A percentile compares a stretch with the other conserved stretches of the same genome.
Conservation (phyloP, 257 asterid species). For the Jacaranda mimosifolia region DNA sequence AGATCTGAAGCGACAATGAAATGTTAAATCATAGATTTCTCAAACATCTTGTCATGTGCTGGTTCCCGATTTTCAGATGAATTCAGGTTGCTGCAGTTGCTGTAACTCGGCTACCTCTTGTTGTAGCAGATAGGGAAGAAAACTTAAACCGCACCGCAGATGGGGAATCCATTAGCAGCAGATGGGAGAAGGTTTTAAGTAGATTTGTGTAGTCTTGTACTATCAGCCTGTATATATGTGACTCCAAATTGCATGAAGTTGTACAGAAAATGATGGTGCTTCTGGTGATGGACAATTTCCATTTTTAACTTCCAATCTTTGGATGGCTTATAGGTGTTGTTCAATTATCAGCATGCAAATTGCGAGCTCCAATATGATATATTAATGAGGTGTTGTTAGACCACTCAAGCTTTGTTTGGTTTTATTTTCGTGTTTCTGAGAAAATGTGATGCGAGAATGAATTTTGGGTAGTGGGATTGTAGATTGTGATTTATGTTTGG, state of each 20-base stretch:
- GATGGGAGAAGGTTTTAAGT: neutral
- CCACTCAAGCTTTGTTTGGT: too few species aligned
- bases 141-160: neutral
- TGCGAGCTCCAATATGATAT: too few species aligned
- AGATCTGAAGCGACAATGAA: neutral
- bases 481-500: too few species aligned
- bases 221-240: slow-evolving; percentile 11
- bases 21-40: neutral
- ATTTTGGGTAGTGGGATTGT: too few species aligned
- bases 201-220: neutral
- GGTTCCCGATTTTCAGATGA: neutral
- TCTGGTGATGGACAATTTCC: neutral
- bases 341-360: neutral
- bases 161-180: neutral
- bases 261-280: slow-evolving; percentile 2
- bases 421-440: too few species aligned
- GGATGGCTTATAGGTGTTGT: neutral
- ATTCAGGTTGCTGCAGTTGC: neutral
- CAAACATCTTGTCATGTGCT: neutral
- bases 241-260: neutral
- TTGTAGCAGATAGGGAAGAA: slow-evolving; percentile 16
- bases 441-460: too few species aligned
- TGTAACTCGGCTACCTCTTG: neutral
- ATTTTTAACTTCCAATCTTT: neutral
- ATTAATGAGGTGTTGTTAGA: too few species aligned